Evolutionary conservation across 345 rosid species (phyloP), one percentile per base, ranked within the genome.

Genomic region (Hibiscus tridactylites): DNA sequence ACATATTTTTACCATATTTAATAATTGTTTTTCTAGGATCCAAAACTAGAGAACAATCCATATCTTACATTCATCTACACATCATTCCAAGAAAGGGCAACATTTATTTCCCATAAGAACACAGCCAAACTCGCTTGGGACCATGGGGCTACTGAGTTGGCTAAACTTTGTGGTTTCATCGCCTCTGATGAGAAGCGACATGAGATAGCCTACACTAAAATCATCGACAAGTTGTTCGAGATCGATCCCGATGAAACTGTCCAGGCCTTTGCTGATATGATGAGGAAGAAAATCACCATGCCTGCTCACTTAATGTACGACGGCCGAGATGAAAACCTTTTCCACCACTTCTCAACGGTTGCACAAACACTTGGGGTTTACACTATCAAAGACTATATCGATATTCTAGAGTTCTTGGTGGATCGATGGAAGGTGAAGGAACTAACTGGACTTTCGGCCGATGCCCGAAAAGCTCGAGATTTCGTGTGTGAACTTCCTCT

Each of bases 81-180:
- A 53, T 74, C 83, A 42, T 80, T 80, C 62, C 86, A 80, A 65
- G 86, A 83, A 54, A 68, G 83, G 54, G 86, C 86, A 53, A 80
- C 86, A 15, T 83, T 83, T 69, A 72, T 80, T 26, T 80, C 84
- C 56, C 86, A 83, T 61, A 80, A 79, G 13, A 83, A 76, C 71
- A 80, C 79, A 19, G 80, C 83, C 15, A 76, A 68, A 64, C 77
- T 71, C 2, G 84, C 82, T 26, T 78, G 76, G 86, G 50, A 76
- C 58, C 79, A 80, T 2, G 84, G 86, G 3, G 80, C 76, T 77
- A 3, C 37, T 28, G 76, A 71, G 29, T 46, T 83, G 73, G 86
- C 86, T 21, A 75, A 80, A 50, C 72, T 83, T 17, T 78, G 84
- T 46, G 84, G 86, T 60, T 46, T 8, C 44, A 78, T 83, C 29